Conservation (phyloP, 148 eudicot genomes). For the Cornus controversa region DNA sequence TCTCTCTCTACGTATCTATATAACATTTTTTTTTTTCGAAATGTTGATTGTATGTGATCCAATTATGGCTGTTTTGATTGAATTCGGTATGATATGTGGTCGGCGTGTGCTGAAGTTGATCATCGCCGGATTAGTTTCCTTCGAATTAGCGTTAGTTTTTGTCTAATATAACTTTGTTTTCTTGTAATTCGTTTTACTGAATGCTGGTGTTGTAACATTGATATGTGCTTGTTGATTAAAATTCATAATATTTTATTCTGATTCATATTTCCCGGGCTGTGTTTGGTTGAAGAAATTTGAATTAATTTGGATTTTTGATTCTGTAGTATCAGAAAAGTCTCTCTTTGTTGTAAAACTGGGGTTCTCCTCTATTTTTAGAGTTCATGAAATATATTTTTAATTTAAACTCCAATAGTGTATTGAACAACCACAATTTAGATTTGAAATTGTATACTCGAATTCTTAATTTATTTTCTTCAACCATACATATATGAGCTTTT, state of each 20-base stretch:
- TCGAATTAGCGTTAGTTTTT: neutral
- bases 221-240: neutral
- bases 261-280: neutral
- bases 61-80: neutral
- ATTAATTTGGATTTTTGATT: neutral
- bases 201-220: neutral
- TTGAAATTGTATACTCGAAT: neutral
- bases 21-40: neutral
- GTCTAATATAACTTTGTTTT: neutral
- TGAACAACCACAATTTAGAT: too few species aligned
- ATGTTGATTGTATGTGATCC: neutral
- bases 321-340: neutral
- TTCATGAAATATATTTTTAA: too few species aligned
- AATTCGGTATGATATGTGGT: neutral
- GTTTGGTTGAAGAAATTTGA: neutral
- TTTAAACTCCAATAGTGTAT: too few species aligned
- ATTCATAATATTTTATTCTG: neutral
- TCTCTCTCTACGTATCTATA: too few species aligned
- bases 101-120: neutral
- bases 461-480: neutral
- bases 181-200: neutral
- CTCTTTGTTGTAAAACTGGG: too few species aligned
- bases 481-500: neutral
- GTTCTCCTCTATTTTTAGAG: too few species aligned
- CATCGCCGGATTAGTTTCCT: neutral